phyloP scores from a whole-genome alignment of 1,284 basidiomycete species.

The Papiliotrema fonsecae region DNA sequence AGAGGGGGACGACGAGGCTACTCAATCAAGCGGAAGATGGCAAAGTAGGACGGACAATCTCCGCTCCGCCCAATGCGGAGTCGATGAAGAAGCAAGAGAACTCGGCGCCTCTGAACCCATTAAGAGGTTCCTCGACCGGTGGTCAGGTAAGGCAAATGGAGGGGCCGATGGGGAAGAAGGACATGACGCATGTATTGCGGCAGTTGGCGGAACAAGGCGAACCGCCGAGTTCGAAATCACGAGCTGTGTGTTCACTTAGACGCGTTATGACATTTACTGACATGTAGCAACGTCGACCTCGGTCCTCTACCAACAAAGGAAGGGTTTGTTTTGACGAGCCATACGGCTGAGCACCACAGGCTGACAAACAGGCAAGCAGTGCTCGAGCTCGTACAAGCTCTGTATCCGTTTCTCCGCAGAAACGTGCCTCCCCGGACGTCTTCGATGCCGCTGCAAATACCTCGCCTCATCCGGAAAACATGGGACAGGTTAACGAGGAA shows the following conservation, averaged over 20 bases:
- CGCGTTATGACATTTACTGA: background rate
- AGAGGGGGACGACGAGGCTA: slow-evolving; percentile 21
- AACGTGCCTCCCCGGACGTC: background rate
- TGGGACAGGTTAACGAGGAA: background rate
- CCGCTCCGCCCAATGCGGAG: slow-evolving; percentile 11
- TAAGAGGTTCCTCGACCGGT: slow-evolving; percentile 1
- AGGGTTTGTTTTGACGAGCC: background rate
- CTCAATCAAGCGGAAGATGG: slow-evolving; percentile 18
- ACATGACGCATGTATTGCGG: slow-evolving; percentile 27
- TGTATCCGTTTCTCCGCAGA: background rate
- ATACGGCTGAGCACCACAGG: background rate
- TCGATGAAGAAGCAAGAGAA: background rate
- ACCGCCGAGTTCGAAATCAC: background rate
- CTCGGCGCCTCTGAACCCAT: background rate
- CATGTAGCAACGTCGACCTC: background rate
- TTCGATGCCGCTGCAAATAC: background rate
- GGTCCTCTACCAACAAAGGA: background rate
- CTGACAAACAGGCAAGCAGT: background rate
- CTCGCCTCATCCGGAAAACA: background rate
- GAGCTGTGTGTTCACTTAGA: background rate
- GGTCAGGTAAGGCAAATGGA: background rate
- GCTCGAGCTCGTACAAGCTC: background rate
- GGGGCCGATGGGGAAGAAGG: background rate
- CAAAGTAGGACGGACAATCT: slow-evolving; percentile 11
- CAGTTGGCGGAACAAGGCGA: slow-evolving; percentile 21